phyloP scores from a whole-genome alignment of 2,329 filamentous ascomycete genomes.

The Tolypocladium nubicola region DNA sequence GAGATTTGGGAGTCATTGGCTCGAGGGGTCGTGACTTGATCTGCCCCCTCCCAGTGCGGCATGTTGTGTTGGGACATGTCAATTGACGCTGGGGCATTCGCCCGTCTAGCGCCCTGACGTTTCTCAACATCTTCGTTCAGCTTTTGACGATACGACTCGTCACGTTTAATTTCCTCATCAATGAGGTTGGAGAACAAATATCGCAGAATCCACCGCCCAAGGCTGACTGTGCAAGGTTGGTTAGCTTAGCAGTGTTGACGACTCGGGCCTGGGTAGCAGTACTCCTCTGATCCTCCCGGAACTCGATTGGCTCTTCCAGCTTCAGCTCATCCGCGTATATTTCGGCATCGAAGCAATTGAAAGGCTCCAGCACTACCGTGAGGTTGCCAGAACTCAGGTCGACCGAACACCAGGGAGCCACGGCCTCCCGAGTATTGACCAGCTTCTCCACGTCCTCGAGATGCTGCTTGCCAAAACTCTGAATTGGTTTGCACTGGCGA shows the following conservation, averaged over 20 bases:
- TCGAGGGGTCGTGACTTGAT: conserved; percentile 48
- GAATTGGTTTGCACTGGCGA: conserved; percentile 66
- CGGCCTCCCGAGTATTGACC: conserved; percentile 78
- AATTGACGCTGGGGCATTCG: conserved; percentile 52
- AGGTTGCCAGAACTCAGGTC: conserved; percentile 88
- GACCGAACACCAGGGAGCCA: conserved; percentile 93
- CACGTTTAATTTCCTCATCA: conserved; percentile 79
- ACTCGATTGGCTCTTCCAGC: conserved; percentile 63
- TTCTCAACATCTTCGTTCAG: conserved; percentile 55
- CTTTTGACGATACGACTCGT: conserved; percentile 60
- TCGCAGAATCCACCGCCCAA: conserved; percentile 91
- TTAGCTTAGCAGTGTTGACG: conserved; percentile 10
- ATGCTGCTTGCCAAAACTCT: conserved; percentile 89
- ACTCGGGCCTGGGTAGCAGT: conserved; percentile 20
- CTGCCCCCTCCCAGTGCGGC: conserved; percentile 27
- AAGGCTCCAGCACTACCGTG: conserved; percentile 83
- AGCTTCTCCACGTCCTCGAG: conserved; percentile 83
- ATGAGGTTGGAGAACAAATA: conserved; percentile 86
- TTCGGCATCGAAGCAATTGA: conserved; percentile 95
- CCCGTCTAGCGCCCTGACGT: conserved; percentile 40
- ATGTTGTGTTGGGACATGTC: conserved; percentile 24
- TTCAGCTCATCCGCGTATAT: conserved; percentile 88
- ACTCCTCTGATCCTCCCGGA: conserved; percentile 91
- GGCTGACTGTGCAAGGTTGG: conserved; percentile 55
- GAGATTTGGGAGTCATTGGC: conserved; percentile 53